These are phyloP conservation scores for Cladosporium sp. DNA, from an alignment of 2,329 filamentous ascomycete genomes.

Conservation along the genomic window DNA sequence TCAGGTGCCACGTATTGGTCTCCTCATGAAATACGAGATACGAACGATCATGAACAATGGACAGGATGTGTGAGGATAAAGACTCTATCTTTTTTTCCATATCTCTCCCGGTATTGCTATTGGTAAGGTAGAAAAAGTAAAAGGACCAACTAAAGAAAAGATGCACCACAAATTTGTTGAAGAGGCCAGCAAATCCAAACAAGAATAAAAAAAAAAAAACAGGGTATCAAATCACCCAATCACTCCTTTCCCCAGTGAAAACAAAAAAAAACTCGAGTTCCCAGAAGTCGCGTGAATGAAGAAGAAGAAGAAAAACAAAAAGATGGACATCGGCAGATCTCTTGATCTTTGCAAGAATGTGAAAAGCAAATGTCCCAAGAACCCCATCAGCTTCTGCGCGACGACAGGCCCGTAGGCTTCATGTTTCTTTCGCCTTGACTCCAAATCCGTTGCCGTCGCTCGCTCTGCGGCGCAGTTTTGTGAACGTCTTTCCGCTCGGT, in stretches of 20 bases:
- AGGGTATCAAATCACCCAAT: slow-evolving; percentile 19
- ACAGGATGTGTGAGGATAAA: neutral
- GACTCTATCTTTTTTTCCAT: neutral
- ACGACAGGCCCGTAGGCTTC: slow-evolving; percentile 10
- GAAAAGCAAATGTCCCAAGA: neutral
- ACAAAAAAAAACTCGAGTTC: slow-evolving; percentile 6
- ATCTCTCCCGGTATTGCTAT: neutral
- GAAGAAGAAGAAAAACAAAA: neutral
- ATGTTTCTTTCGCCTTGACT: neutral
- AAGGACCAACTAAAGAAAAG: neutral
- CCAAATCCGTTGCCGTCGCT: slow-evolving; percentile 12
- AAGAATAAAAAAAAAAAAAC: slow-evolving; percentile 3
- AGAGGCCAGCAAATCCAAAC: slow-evolving; percentile 12
- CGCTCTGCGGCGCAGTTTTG: slow-evolving; percentile 17
- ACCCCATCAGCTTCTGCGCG: neutral
- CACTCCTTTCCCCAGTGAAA: slow-evolving; percentile 10
- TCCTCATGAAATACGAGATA: neutral
- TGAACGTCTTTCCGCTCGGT: slow-evolving; percentile 3
- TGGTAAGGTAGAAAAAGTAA: neutral
- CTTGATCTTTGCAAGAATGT: slow-evolving; percentile 6
- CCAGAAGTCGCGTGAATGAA: slow-evolving; percentile 1
- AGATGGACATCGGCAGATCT: neutral
- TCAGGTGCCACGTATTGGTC: neutral
- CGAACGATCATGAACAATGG: neutral
- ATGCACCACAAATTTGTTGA: neutral